Conservation (phyloP, 805 yeast genomes). For the Ogataea parapolymorpha region DNA sequence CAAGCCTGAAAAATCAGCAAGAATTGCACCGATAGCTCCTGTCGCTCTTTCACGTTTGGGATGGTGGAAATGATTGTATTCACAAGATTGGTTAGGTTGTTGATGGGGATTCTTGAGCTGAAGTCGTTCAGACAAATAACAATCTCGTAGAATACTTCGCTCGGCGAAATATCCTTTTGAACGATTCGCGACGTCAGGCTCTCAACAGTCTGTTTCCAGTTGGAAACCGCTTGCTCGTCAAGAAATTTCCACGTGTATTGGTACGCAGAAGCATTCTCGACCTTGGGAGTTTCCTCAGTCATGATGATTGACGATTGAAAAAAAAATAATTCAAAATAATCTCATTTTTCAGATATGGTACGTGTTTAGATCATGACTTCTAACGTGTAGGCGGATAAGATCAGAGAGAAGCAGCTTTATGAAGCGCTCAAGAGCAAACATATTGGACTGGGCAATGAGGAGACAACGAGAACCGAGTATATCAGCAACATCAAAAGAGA, state of each 20-base stretch:
- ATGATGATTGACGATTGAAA: neutral
- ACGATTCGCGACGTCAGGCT: conserved; percentile 10
- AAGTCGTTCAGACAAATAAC: conserved; percentile 21
- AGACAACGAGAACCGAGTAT: conserved; percentile 70
- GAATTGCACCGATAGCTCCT: conserved; percentile 23
- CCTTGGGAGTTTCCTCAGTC: conserved; percentile 6
- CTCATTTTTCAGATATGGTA: conserved; percentile 3
- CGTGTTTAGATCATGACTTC: neutral
- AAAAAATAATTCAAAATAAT: neutral
- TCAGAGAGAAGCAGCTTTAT: conserved; percentile 55
- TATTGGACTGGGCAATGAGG: conserved; percentile 73
- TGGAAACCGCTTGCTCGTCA: conserved; percentile 8
- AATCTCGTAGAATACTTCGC: conserved; percentile 29
- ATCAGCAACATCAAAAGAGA: conserved; percentile 63
- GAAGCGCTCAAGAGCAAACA: conserved; percentile 57
- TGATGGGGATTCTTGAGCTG: conserved; percentile 20
- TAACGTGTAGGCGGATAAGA: conserved; percentile 54
- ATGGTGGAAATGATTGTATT: conserved; percentile 20
- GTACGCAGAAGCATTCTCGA: conserved; percentile 2
- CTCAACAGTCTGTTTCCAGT: conserved; percentile 14
- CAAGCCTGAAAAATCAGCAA: conserved; percentile 27
- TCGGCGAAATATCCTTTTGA: conserved; percentile 8
- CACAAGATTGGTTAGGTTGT: conserved; percentile 16
- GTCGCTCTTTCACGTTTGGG: conserved; percentile 21
- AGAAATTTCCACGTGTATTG: conserved; percentile 18